Conservation (phyloP, 2,329 filamentous ascomycete genomes). For the Macrophomina tecta region DNA sequence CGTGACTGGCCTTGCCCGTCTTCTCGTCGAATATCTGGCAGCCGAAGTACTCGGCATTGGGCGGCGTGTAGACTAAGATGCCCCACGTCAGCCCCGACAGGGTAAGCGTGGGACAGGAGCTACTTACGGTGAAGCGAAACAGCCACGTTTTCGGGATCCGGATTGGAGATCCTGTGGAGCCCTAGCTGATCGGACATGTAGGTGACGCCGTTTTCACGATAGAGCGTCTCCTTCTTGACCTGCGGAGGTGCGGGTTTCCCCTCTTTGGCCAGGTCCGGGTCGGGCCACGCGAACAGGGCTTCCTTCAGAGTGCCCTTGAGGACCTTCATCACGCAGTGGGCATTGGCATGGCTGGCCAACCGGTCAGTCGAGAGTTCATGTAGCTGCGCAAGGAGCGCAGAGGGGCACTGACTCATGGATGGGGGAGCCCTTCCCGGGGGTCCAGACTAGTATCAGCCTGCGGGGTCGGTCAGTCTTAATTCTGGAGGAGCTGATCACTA, state of each 20-base stretch:
- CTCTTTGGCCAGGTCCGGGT: constrained; percentile 51
- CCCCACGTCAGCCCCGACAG: constrained; percentile 17
- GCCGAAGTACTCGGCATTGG: constrained; percentile 82
- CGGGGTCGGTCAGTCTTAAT: constrained; percentile 30
- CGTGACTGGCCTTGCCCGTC: constrained; percentile 75
- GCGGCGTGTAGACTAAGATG: constrained; percentile 75
- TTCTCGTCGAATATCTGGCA: constrained; percentile 81
- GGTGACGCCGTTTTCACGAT: constrained; percentile 75
- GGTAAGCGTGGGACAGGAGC: constrained; percentile 2
- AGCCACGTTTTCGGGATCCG: constrained; percentile 72
- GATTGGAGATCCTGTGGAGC: constrained; percentile 81
- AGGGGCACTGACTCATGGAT: constrained; percentile 71
- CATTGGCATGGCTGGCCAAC: constrained; percentile 60
- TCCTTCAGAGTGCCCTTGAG: constrained; percentile 80
- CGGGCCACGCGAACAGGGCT: constrained; percentile 79
- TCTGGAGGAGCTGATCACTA: constrained; percentile 28
- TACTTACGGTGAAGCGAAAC: constrained; percentile 78
- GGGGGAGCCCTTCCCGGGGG: constrained; percentile 78
- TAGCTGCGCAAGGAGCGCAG: constrained; percentile 14
- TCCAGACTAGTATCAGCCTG: constrained; percentile 88
- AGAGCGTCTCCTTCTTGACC: constrained; percentile 70
- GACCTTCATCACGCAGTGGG: constrained; percentile 92
- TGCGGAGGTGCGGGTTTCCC: constrained; percentile 61
- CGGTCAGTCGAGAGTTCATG: constrained; percentile 13
- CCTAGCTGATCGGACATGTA: constrained; percentile 93